Evolutionary conservation across 306 rosid genomes (phyloP), one percentile per base, ranked within the genome.

Genomic region (Elaeagnus macrophylla): DNA sequence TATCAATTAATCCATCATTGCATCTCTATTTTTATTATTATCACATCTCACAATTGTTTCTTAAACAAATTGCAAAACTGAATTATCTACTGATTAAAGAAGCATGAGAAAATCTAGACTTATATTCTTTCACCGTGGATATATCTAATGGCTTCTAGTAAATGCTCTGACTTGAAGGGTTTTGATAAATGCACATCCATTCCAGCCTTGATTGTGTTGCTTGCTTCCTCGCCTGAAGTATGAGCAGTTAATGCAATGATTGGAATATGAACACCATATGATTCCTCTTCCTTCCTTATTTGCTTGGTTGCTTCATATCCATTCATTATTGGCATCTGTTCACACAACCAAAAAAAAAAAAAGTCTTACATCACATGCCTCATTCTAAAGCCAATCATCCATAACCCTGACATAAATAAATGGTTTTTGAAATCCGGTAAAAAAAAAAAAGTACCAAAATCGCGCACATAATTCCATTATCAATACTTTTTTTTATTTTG

Each of bases 211-310:
- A 35, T 47, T 13, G 58, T 63, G 59, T 10, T 61, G 5, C 43
- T 67, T 3, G 61, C 80, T 72, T 74, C 77, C 39, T 63, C 75
- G 10, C 70, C 64, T 6, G 47, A 16, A 11, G 77, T 39, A n/a
- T 70, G 70, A 67, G 84, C 88, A 6, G 90, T 81, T 54, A 89
- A 69, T 56, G 91, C 94, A 48, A 90, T 79, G 59, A 90, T 83
- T 3, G 89, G 89, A 44, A 79, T 79, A 51, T 35, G 85, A 44
- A 75, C 53, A 49, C 77, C 74, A 49, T 62, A 72, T 0, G 11
- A 2, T 56, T 62, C 69, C 70, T 83, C 95, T 60, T 62, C 57
- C 62, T 65, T 63, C 66, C 95, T 63, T 72, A 86, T 83, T 64
- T 58, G 16, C 54, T 54, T 66, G 3, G 90, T 72, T 59, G 90